Conservation (phyloP, 805 yeast genomes). For the Kodamaea nitidulidarum region DNA sequence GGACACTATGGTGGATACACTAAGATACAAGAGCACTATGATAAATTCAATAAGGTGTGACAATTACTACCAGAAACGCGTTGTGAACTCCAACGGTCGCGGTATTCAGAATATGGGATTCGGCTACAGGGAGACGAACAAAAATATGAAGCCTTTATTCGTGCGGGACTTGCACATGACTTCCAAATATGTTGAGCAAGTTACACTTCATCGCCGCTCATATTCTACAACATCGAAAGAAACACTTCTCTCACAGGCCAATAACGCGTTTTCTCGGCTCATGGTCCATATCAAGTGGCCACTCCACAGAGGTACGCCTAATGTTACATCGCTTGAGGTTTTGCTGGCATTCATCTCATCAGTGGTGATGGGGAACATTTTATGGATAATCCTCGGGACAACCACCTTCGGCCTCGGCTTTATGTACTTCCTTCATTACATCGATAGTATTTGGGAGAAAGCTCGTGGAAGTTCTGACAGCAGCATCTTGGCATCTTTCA, state of each 20-base stretch:
- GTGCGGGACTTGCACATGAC: too few species aligned
- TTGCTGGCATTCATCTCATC: conserved; percentile 51
- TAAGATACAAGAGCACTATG: too few species aligned
- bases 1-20: too few species aligned
- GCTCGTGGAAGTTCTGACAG: conserved; percentile 17
- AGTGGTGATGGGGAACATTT: conserved; percentile 53
- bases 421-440: conserved; percentile 41
- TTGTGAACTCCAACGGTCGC: too few species aligned
- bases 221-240: conserved; percentile 11
- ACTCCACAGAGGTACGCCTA: conserved; percentile 43
- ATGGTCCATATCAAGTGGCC: conserved; percentile 46
- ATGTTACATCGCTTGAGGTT: conserved; percentile 47
- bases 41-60: too few species aligned
- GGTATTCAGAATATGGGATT: too few species aligned
- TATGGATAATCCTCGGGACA: conserved; percentile 55
- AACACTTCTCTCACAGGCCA: conserved; percentile 27
- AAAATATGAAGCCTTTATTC: too few species aligned
- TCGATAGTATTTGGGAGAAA: conserved; percentile 24
- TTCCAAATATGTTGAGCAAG: too few species aligned
- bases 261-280: conserved; percentile 27
- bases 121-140: too few species aligned
- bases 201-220: not conserved
- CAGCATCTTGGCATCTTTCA: conserved; percentile 29
- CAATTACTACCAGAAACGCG: too few species aligned
- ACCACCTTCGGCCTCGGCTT: conserved; percentile 50